phyloP scores from a whole-genome alignment of 1,139 yeast species.

The Dujonia santamariae region DNA sequence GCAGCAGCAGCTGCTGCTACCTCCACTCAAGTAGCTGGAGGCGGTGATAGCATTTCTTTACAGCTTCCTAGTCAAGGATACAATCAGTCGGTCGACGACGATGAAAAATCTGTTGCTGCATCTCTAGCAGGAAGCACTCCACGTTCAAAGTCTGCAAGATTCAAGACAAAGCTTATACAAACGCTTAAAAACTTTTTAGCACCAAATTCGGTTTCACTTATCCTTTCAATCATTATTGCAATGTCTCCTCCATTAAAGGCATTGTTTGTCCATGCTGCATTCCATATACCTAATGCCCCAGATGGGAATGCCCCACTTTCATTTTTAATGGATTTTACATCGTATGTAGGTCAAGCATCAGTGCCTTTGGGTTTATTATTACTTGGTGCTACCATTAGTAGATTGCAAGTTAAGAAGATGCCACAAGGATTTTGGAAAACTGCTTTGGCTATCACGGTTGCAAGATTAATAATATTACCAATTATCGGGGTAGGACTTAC shows the following conservation, averaged over 20 bases:
- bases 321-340: slow-evolving; percentile 74
- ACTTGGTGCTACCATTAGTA: slow-evolving; percentile 82
- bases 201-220: slow-evolving; percentile 67
- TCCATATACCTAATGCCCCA: slow-evolving; percentile 61
- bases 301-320: slow-evolving; percentile 81
- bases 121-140: background rate
- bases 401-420: slow-evolving; percentile 57
- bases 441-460: slow-evolving; percentile 33
- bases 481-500: slow-evolving; percentile 46
- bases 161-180: slow-evolving; percentile 12
- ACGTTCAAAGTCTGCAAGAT: background rate
- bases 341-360: slow-evolving; percentile 80
- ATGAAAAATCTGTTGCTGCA: too few relatives aligned
- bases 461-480: slow-evolving; percentile 37
- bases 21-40: background rate
- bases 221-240: slow-evolving; percentile 60
- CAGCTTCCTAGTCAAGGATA: too few relatives aligned
- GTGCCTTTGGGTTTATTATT: slow-evolving; percentile 83
- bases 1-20: background rate
- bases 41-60: too few relatives aligned
- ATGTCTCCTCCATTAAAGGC: slow-evolving; percentile 89
- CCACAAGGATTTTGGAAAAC: slow-evolving; percentile 74
- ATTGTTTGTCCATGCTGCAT: slow-evolving; percentile 50
- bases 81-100: too few relatives aligned
- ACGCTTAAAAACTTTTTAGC: slow-evolving; percentile 56